Evolutionary conservation across 73 alveolate genomes (phyloP), one percentile per base, ranked within the genome.

Genomic region (Symbiodinium pilosum): DNA sequence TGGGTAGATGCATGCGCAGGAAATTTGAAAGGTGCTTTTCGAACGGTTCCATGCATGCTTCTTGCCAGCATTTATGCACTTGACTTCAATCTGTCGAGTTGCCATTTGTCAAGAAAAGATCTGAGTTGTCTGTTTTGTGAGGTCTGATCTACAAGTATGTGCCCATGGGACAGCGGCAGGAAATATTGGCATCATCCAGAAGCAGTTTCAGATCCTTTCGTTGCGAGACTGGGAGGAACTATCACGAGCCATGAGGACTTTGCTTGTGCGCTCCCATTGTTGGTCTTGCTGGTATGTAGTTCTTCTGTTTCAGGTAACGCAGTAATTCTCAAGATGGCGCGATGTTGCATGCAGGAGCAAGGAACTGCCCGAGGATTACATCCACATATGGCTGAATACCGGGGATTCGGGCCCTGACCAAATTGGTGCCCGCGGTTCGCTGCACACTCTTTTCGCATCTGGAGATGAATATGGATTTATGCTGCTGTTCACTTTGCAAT

Each of bases 391-490:
- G 28, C 14, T 87, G 41, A 14, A 8, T 16, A 41, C 56, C 20
- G 40, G 64, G n/a, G 94, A 87, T 68, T 20, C 64, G 20, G 94
- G 94, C 5, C 84, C 94, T 0, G 94, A 87, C 41, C 94, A 87
- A 42, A 16, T 34, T 3, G 94, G 94, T 6, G 20, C 41, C 8
- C 83, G 94, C 1, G 54, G 68, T 26, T 54, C 64, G 28, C 43
- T 87, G 39, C 52, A 68, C 24, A 20, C 94, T 1, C 94, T 52
- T 21, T 38, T 87, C 26, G 94, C 94, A 28, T n/a, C n/a, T n/a
- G 18, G 41, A 4, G 34, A n/a, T 1, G 56, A 87, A 2, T 87
- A 36, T 21, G 38, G 12, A 30, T 6, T 24, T 2, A 36, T 38
- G 20, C n/a, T 87, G 56, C n/a, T 87, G 30, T 87, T 87, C 47